Percentiles rank a stretch among this genome's conserved stretches.
phyloP scores from a whole-genome alignment of 768 basidiomycete genomes.

The Mycena pura region DNA sequence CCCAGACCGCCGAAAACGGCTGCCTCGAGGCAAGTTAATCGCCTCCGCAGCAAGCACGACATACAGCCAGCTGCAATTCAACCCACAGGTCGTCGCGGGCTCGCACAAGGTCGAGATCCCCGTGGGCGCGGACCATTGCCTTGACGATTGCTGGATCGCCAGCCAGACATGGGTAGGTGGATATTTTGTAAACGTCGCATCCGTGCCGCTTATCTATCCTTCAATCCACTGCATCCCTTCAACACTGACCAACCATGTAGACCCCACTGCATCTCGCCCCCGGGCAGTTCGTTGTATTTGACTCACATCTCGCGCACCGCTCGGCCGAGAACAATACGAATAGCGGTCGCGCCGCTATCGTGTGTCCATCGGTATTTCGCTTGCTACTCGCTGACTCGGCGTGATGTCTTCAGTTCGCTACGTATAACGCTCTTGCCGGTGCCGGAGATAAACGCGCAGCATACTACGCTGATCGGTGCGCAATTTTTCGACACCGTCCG shows the following conservation, averaged over 20 bases:
- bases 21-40: conserved; percentile 17
- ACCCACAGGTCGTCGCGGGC: conserved; percentile 15
- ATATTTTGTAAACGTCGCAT: too few relatives aligned
- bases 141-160: conserved; percentile 13
- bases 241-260: neutral
- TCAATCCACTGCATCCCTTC: neutral
- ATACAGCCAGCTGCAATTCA: too few relatives aligned
- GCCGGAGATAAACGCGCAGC: conserved; percentile 16
- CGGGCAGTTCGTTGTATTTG: conserved; percentile 23
- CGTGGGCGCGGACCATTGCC: conserved; percentile 16
- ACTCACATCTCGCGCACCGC: conserved; percentile 27
- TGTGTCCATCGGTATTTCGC: neutral
- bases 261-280: conserved; percentile 15
- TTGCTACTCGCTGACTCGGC: too few relatives aligned
- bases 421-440: conserved; percentile 16
- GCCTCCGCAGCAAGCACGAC: neutral
- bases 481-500: neutral
- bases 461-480: conserved; percentile 20
- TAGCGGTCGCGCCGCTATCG: conserved; percentile 24
- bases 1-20: conserved; percentile 20
- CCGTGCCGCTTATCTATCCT: neutral
- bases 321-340: conserved; percentile 15
- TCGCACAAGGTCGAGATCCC: conserved; percentile 23
- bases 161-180: conserved; percentile 22
- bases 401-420: conserved; percentile 13